phyloP scores from a whole-genome alignment of 352 stramenopile species.

The Globisporangium perplexum region DNA sequence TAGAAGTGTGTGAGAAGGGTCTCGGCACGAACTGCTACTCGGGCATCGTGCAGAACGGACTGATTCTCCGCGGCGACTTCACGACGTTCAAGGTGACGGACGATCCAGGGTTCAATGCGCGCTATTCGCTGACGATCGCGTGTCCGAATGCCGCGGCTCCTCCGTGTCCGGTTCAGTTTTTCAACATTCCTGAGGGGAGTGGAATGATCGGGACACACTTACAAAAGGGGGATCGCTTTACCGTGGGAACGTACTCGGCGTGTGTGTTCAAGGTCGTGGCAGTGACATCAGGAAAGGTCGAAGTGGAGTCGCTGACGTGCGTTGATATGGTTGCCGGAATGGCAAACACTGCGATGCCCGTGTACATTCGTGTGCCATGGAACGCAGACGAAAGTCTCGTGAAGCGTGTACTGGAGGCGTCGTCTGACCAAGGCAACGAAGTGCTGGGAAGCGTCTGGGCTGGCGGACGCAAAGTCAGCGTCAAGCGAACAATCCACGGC shows the following conservation, averaged over 20 bases:
- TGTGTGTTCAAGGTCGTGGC: conserved; percentile 52
- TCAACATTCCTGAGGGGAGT: conserved; percentile 24
- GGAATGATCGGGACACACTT: conserved; percentile 29
- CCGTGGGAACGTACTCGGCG: conserved; percentile 30
- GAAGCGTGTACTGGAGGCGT: conserved; percentile 45
- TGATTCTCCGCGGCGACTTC: conserved; percentile 87
- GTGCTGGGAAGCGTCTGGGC: conserved; percentile 24
- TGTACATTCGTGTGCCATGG: conserved; percentile 49
- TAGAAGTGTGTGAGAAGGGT: conserved; percentile 23
- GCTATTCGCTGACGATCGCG: conserved; percentile 31
- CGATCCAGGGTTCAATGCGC: conserved; percentile 50
- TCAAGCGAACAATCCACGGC: conserved; percentile 86
- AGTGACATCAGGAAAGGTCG: conserved; percentile 23
- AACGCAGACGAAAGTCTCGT: conserved; percentile 55
- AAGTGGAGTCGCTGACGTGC: conserved; percentile 32
- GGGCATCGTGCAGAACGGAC: conserved; percentile 35
- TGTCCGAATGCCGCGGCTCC: conserved; percentile 15
- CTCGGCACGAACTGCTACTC: conserved; percentile 14
- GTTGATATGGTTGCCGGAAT: conserved; percentile 14
- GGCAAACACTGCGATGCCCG: conserved; percentile 10
- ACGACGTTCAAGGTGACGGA: conserved; percentile 79
- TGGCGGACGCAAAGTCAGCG: conserved; percentile 69
- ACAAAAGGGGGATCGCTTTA: conserved; percentile 44
- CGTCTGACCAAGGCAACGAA: conserved; percentile 36
- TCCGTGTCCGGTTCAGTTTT: conserved; percentile 24